Evolutionary conservation across 2,329 filamentous ascomycete genomes (phyloP).

Genomic region (Phaeomoniella chlamydospora): DNA sequence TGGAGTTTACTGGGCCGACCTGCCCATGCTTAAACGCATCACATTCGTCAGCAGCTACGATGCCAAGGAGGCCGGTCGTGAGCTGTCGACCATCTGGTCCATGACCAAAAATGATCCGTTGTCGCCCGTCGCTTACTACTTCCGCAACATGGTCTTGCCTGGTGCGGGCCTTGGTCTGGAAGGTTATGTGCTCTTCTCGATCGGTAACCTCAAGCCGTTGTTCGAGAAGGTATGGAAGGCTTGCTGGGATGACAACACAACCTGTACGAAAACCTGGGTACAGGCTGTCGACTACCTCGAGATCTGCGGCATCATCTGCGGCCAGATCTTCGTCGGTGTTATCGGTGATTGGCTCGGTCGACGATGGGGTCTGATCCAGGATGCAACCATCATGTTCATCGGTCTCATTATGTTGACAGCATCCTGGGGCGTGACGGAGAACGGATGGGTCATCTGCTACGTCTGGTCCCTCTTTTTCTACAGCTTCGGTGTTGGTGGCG

Average conservation of each 20-base stretch:
- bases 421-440: constrained; percentile 71
- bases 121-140: constrained; percentile 71
- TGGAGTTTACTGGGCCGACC: constrained; percentile 86
- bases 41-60: constrained; percentile 66
- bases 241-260: constrained; percentile 58
- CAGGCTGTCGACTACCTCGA: constrained; percentile 80
- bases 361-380: constrained; percentile 90
- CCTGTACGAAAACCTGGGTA: constrained; percentile 69
- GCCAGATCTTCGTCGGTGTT: constrained; percentile 77
- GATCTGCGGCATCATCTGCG: constrained; percentile 87
- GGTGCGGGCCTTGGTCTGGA: constrained; percentile 86
- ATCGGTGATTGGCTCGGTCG: constrained; percentile 70
- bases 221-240: constrained; percentile 59
- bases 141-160: constrained; percentile 79
- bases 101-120: constrained; percentile 84
- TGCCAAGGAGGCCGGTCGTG: constrained; percentile 50
- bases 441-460: constrained; percentile 97
- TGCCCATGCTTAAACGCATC: constrained; percentile 55
- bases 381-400: constrained; percentile 86
- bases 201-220: constrained; percentile 78
- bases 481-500: constrained; percentile 40
- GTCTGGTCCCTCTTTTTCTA: constrained; percentile 91
- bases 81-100: constrained; percentile 50
- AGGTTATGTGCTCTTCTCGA: constrained; percentile 93
- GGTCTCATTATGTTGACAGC: constrained; percentile 85